Evolutionary conservation across 192 early-diverging fungal genomes (phyloP).

Genomic region (Linnemannia elongata): DNA sequence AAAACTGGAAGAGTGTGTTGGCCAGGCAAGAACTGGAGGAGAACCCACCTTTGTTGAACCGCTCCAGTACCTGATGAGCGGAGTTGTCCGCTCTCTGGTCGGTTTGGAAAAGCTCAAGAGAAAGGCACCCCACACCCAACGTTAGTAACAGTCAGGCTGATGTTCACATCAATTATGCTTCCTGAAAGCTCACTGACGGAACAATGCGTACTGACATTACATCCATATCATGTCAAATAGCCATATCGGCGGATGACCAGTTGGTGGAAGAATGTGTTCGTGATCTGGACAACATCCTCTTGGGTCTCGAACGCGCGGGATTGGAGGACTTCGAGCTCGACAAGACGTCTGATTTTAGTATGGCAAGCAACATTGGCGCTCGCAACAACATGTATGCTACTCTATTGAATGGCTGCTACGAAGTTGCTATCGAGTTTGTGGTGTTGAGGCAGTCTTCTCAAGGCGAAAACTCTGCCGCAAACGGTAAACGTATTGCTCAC

Average conservation of each 20-base stretch:
- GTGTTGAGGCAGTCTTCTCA: conserved; percentile 22
- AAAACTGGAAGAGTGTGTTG: conserved; percentile 55
- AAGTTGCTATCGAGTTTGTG: conserved; percentile 63
- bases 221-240: neutral
- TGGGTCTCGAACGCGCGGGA: conserved; percentile 64
- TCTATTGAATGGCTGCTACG: conserved; percentile 70
- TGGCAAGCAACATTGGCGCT: conserved; percentile 62
- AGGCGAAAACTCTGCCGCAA: neutral
- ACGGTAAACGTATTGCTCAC: conserved; percentile 27
- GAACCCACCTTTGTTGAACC: conserved; percentile 63
- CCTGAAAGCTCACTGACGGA: neutral
- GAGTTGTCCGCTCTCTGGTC: conserved; percentile 44
- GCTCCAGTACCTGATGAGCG: conserved; percentile 58
- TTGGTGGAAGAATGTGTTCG: conserved; percentile 34
- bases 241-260: conserved; percentile 17
- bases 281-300: conserved; percentile 46
- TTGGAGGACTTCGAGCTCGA: conserved; percentile 79
- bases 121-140: neutral
- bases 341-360: conserved; percentile 72
- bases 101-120: conserved; percentile 28
- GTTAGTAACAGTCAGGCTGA: neutral
- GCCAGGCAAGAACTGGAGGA: conserved; percentile 47
- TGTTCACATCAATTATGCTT: neutral
- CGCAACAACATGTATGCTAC: conserved; percentile 67
- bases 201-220: neutral